phyloP scores from a whole-genome alignment of 768 basidiomycete genomes.

The Calvatia gigantea region DNA sequence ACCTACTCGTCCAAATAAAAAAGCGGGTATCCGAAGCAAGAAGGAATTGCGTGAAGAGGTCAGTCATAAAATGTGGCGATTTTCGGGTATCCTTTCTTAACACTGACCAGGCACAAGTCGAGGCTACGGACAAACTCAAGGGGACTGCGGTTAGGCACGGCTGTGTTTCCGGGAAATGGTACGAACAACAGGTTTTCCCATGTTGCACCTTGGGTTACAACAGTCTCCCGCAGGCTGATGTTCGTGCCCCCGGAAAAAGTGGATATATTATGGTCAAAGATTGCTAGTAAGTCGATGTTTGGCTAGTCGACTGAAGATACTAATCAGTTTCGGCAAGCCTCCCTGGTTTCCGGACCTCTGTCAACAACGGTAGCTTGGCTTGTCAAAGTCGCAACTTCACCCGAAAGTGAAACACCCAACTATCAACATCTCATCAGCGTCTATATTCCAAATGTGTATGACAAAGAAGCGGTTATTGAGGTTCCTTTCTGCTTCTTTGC shows the following conservation, averaged over 20 bases:
- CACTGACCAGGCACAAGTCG: constrained; percentile 48
- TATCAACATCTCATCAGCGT: constrained; percentile 68
- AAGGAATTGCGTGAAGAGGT: constrained; percentile 74
- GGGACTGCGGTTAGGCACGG: constrained; percentile 54
- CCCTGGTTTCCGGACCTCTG: constrained; percentile 61
- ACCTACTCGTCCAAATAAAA: constrained; percentile 65
- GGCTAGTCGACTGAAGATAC: constrained; percentile 1
- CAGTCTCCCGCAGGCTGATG: constrained; percentile 51
- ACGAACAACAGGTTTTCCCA: not conserved
- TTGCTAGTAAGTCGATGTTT: constrained; percentile 48
- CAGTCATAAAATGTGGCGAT: not conserved
- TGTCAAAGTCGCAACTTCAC: constrained; percentile 67
- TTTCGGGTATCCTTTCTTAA: too few species aligned
- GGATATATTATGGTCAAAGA: constrained; percentile 56
- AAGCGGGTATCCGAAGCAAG: constrained; percentile 69
- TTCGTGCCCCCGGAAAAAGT: constrained; percentile 62
- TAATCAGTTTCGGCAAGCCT: constrained; percentile 36
- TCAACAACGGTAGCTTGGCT: constrained; percentile 50
- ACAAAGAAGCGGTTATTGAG: constrained; percentile 54
- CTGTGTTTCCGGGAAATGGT: constrained; percentile 70
- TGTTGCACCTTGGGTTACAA: not conserved
- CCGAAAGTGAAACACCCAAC: constrained; percentile 40
- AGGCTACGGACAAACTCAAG: constrained; percentile 55
- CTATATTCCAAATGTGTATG: constrained; percentile 69
- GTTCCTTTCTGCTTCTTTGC: constrained; percentile 26